These are phyloP conservation scores for Kickxella alabastrina DNA, from an alignment of 192 early-diverging fungal genomes.

Conservation along the genomic window DNA sequence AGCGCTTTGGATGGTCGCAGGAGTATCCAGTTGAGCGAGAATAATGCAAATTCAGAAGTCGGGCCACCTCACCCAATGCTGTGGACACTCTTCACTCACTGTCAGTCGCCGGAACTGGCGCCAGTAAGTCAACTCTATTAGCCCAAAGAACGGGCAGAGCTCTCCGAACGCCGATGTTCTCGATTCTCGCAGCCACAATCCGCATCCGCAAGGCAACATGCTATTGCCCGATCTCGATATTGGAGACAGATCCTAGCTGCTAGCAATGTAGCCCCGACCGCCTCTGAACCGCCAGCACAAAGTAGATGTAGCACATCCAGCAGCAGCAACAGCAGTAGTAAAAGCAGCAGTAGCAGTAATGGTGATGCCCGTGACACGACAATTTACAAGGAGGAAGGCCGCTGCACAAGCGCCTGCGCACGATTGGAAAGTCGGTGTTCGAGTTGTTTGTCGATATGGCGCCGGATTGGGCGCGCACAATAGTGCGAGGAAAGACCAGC, in stretches of 20 bases:
- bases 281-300: background rate
- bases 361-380: too few species aligned
- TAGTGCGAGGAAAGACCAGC: conserved; percentile 11
- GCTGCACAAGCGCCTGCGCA: conserved; percentile 23
- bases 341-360: too few species aligned
- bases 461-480: conserved; percentile 35
- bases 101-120: background rate
- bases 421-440: conserved; percentile 13
- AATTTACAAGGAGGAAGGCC: background rate
- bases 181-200: conserved; percentile 2
- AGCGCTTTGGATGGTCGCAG: too few species aligned
- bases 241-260: background rate
- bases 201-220: conserved; percentile 5
- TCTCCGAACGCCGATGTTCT: background rate
- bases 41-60: too few species aligned
- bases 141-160: background rate
- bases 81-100: too few species aligned
- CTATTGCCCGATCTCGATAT: conserved; percentile 16
- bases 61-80: too few species aligned
- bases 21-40: too few species aligned
- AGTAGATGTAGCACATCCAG: background rate
- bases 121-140: too few species aligned
- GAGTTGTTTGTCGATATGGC: conserved; percentile 28
- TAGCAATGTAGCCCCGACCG: background rate
- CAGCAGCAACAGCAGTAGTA: background rate